Conservation (phyloP, 2,329 filamentous ascomycete genomes). For the Delphinella strobiligena region DNA sequence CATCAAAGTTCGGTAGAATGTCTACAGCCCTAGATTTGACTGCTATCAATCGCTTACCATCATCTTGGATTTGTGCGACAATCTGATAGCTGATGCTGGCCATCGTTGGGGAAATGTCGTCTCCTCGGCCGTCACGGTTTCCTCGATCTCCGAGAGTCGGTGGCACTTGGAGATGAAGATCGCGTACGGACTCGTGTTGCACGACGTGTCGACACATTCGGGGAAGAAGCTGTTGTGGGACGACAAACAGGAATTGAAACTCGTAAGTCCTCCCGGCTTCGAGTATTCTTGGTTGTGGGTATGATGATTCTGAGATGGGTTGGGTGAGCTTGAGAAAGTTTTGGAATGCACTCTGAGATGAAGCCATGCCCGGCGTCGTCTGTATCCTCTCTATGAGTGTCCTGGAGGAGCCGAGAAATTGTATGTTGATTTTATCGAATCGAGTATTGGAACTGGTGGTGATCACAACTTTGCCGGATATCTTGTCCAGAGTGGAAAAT, state of each 20-base stretch:
- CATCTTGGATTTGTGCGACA: slow-evolving; percentile 21
- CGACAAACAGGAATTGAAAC: slow-evolving; percentile 52
- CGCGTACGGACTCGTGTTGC: slow-evolving; percentile 38
- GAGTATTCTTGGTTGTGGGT: slow-evolving; percentile 43
- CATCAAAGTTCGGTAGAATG: slow-evolving; percentile 46
- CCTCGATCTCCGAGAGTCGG: slow-evolving; percentile 43
- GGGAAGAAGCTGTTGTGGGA: slow-evolving; percentile 49
- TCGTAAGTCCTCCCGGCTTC: slow-evolving; percentile 43
- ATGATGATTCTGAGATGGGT: slow-evolving; percentile 40
- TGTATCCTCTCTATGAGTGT: slow-evolving; percentile 44
- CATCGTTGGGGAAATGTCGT: slow-evolving; percentile 54
- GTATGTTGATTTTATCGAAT: slow-evolving; percentile 48
- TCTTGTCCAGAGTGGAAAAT: slow-evolving; percentile 46
- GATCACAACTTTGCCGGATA: slow-evolving; percentile 42
- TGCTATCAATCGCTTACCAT: slow-evolving; percentile 31
- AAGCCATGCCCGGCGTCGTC: slow-evolving; percentile 38
- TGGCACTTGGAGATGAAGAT: slow-evolving; percentile 46
- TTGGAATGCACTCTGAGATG: slow-evolving; percentile 44
- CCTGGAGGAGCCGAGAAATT: slow-evolving; percentile 41
- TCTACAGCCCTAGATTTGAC: slow-evolving; percentile 43
- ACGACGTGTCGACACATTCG: slow-evolving; percentile 45
- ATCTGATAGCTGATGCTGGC: slow-evolving; percentile 47
- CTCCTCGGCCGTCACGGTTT: slow-evolving; percentile 30
- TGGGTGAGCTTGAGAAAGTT: slow-evolving; percentile 51
- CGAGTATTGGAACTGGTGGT: slow-evolving; percentile 38